Evolutionary conservation across 495 filamentous ascomycete genomes (phyloP), one percentile per base, ranked within the genome.

Genomic region (Penicillium flavigenum): DNA sequence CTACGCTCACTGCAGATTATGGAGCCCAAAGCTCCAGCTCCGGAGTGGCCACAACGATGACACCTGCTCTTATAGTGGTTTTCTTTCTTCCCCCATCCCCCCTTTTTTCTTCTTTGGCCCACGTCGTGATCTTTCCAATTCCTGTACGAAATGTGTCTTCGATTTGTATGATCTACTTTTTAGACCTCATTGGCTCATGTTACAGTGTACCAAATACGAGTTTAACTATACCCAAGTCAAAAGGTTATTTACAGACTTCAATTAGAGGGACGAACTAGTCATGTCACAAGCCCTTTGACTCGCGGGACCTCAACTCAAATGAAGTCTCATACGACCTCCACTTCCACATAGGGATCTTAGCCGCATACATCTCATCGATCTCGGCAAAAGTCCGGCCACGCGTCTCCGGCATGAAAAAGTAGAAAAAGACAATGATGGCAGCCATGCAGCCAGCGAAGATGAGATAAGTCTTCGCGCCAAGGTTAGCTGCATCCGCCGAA

Each of bases 291-390:
- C 19, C 31, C 24, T 41, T 42, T 32, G 49, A 46, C 39, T 53
- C 51, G 6, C 58, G 56, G 14, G 61, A 51, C 47, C 57, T 68
- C 44, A 60, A 56, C 19, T 66, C 55, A 17, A 44, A 31, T 8
- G 66, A 63, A 29, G 67, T 68, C 39, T 57, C 44, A 58, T 72
- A 74, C 20, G 59, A 62, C 19, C 71, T 62, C 73, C 73, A 76
- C 49, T 69, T 73, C 68, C 70, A 66, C 52, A 68, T 67, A 1
- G 80, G 77, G 20, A 82, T 61, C 34, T 69, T 72, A 5, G 73
- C 73, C 61, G 76, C 77, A 52, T 81, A 83, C 72, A 81, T 81
- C 69, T 81, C 79, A 61, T 81, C 72, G 5, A 83, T 76, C 60
- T 83, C 79, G 11, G 76, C 78, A 32, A 81, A 71, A 1, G 78